Evolutionary conservation across 2,329 filamentous ascomycete species (phyloP).

Genomic region (Raffaelea deltoideospora): DNA sequence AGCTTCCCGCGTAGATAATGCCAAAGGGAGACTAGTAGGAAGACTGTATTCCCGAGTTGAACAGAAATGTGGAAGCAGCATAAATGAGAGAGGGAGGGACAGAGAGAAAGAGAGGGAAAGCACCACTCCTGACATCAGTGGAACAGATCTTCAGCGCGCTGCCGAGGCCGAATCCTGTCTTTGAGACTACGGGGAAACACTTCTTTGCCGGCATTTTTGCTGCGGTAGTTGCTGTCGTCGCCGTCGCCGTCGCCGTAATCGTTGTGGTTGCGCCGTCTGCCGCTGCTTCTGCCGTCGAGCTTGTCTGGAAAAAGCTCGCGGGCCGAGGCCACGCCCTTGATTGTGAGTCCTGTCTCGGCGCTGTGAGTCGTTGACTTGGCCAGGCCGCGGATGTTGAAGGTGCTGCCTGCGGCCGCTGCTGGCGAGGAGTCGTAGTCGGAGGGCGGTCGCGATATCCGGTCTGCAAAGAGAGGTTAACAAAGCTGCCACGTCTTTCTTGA

Average conservation of each 20-base stretch:
- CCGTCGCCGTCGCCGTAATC: background rate
- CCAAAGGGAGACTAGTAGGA: no score
- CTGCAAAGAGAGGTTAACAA: conserved; percentile 16
- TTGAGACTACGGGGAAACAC: conserved; percentile 47
- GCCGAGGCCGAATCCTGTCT: conserved; percentile 41
- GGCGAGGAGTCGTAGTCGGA: conserved; percentile 11
- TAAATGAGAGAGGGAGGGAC: background rate
- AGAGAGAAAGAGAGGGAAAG: no score
- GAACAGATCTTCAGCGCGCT: conserved; percentile 61
- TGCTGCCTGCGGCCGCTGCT: conserved; percentile 15
- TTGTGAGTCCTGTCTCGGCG: conserved; percentile 34
- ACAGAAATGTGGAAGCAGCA: no score
- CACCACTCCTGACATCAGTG: conserved; percentile 30
- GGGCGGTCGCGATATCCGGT: conserved; percentile 18
- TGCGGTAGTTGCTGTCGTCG: background rate
- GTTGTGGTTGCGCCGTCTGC: background rate
- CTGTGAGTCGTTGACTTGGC: conserved; percentile 29
- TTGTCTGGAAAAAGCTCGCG: conserved; percentile 58
- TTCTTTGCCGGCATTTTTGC: conserved; percentile 42
- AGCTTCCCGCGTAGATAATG: no score
- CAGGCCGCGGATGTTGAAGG: conserved; percentile 44
- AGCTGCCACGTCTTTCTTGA: no score
- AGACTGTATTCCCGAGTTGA: no score
- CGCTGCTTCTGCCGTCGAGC: conserved; percentile 30
- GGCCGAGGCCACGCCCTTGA: conserved; percentile 46